Base-by-base conservation (phyloP, 1,284 basidiomycete species). In the Trametes pubescens region DNA sequence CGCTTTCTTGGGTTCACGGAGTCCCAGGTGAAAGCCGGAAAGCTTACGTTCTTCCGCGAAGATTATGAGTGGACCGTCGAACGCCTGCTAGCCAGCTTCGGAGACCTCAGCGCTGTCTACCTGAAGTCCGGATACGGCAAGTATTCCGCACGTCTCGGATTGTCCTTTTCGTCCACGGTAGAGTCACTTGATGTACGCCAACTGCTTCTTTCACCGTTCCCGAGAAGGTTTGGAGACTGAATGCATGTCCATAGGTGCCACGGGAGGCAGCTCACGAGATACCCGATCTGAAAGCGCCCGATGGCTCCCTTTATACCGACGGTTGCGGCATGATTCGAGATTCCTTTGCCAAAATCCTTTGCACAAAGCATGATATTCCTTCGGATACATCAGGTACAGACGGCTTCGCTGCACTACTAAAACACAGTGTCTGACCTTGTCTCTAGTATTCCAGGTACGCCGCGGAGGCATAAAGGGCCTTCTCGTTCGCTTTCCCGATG, bases 81-180 rank as follows among this genome's bases (percentile, higher is more conserved):
- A 35, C 65, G 68, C 44, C 43, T 72, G 8, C 53, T 69, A 10
- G 37, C 49, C 7, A 40, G 38, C 46, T 63, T 70, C 14, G 69
- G 69, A 18, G 61, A 72, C 38, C 62, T 71, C 22, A 57, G 46
- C n/a, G 32, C 56, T n/a, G 68, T 72, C 48, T 72, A 64, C 59
- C 53, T 57, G 2, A 57, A 55, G 8, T 63, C 52, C 43, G 69
- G 71, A n/a, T 70, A 71, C 61, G 69, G 71, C 14, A 70, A 71
- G 53, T 72, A 71, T 59, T 62, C 65, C 21, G 69, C 69, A 16
- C 69, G 69, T 14, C 66, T 71, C 2, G 68, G 67, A 9, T 61
- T 72, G n/a, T 72, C 71, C 14, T 72, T 72, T 57, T 72, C 69
- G 9, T 69, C 68, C 26, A 71, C 69, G 29, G 37, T 68, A 16